Base-by-base conservation (phyloP, 2,329 filamentous ascomycete species). In the Westerdykella aurantiaca region DNA sequence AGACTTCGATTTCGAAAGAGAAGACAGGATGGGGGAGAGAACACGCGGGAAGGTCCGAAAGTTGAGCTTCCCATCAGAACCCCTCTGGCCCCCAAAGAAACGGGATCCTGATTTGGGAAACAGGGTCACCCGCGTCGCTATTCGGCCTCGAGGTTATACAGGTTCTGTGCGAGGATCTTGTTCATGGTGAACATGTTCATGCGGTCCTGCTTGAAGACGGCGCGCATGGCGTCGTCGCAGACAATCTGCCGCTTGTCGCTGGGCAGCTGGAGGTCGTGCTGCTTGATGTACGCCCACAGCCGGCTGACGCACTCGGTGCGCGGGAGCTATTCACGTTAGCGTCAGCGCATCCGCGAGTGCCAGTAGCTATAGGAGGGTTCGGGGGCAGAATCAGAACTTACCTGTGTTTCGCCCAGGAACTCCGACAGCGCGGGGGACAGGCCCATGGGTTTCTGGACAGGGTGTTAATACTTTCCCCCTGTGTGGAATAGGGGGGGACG, bases 131-230 rank as follows among this genome's bases (percentile, higher is more conserved):
- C 25, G 25, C 9, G 9, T 12, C 11, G 25, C 25, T 42, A 37
- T 16, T 47, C 29, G 43, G 93, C 88, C 42, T 91, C 88, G 38
- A 87, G 77, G 2, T 85, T 86, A 63, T 95, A 96, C 33, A 97
- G 75, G 61, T 97, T 91, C 64, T 85, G 83, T 50, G 87, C 88
- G 10, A 97, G 81, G 13, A 95, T 80, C 74, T 96, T 96, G 75
- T 95, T 97, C 91, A 98, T 97, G 55, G 88, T 90, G 69, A 98
- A 98, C 93, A 98, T 98, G 69, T 97, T 88, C 39, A 98, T 86
- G 60, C 80, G 86, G 59, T 89, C 81, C 60, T 86, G 80, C 68
- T 95, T 95, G 73, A 98, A 98, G 6, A 98, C 86, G 6, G 86
- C 85, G 48, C 87, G 83, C 85, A 98, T 85, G 55, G 81, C 82